Conservation (phyloP, 352 stramenopile species). For the Thalassiosira exigua region DNA sequence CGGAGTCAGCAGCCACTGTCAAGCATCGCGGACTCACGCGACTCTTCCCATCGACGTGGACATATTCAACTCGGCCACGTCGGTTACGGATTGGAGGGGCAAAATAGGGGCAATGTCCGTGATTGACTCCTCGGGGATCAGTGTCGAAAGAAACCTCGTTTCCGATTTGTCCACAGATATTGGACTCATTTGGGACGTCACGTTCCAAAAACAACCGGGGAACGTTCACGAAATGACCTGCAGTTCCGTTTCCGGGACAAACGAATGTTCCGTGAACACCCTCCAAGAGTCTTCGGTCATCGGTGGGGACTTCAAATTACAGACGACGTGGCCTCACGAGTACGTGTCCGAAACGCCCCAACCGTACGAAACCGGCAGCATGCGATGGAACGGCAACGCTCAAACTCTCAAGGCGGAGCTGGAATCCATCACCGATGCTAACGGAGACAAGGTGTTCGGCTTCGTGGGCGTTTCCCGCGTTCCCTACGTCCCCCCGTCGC, state of each 20-base stretch:
- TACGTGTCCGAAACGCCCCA: slow-evolving; percentile 68
- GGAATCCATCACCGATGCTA: slow-evolving; percentile 65
- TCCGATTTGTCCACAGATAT: slow-evolving; percentile 56
- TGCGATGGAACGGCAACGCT: slow-evolving; percentile 85
- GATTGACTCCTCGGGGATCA: slow-evolving; percentile 70
- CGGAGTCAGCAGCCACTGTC: slow-evolving; percentile 70
- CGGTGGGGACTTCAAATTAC: slow-evolving; percentile 76
- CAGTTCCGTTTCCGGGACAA: slow-evolving; percentile 47
- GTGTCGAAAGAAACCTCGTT: slow-evolving; percentile 56
- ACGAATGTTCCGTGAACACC: slow-evolving; percentile 68
- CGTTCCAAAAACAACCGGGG: slow-evolving; percentile 76
- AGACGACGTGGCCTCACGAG: slow-evolving; percentile 80
- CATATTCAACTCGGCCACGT: slow-evolving; percentile 53
- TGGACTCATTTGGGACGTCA: slow-evolving; percentile 75
- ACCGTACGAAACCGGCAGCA: slow-evolving; percentile 80
- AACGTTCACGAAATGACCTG: slow-evolving; percentile 75
- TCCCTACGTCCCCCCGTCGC: slow-evolving; percentile 86
- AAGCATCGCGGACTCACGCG: slow-evolving; percentile 45
- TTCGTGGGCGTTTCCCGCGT: slow-evolving; percentile 87
- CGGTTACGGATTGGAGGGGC: slow-evolving; percentile 65
- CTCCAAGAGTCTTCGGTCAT: slow-evolving; percentile 78
- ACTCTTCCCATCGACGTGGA: slow-evolving; percentile 84
- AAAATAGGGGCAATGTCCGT: slow-evolving; percentile 83
- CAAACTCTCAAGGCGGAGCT: slow-evolving; percentile 84
- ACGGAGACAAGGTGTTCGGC: slow-evolving; percentile 87